Percentiles rank a stretch among this genome's conserved stretches.
Conservation (phyloP, 2,329 filamentous ascomycete genomes). For the Orbilia ellipsospora region DNA sequence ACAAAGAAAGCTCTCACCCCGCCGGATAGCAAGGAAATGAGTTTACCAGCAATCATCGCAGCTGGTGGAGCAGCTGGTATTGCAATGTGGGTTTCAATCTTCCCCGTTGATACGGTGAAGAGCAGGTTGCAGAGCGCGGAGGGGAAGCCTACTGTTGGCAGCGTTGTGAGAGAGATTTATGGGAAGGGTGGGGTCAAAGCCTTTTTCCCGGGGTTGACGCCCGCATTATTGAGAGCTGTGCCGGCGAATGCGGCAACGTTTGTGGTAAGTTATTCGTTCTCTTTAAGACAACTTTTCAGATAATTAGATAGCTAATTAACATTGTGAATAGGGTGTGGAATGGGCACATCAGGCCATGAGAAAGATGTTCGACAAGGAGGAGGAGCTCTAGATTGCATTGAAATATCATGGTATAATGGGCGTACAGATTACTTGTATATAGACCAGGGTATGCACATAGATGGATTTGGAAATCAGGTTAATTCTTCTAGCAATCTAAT, state of each 20-base stretch:
- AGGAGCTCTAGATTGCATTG: not conserved
- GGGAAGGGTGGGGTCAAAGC: constrained; percentile 83
- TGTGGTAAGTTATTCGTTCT: constrained; percentile 60
- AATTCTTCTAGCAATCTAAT: constrained; percentile 15
- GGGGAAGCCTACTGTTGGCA: constrained; percentile 81
- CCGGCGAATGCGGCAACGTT: constrained; percentile 98
- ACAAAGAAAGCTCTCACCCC: constrained; percentile 90
- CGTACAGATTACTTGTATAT: constrained; percentile 38
- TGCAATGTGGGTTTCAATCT: constrained; percentile 99
- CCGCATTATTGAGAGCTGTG: constrained; percentile 89
- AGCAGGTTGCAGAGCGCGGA: constrained; percentile 90
- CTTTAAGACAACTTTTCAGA: not conserved
- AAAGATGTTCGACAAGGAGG: constrained; percentile 69
- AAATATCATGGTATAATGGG: constrained; percentile 4
- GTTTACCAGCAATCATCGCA: constrained; percentile 81
- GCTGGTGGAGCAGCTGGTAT: constrained; percentile 92
- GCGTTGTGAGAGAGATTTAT: constrained; percentile 85
- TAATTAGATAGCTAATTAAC: constrained; percentile 3
- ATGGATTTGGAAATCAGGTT: constrained; percentile 29
- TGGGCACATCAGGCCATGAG: constrained; percentile 84
- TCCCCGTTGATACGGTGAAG: constrained; percentile 97
- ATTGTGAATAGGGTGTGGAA: constrained; percentile 74
- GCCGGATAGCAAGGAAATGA: constrained; percentile 81
- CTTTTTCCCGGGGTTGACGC: constrained; percentile 97
- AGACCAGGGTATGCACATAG: constrained; percentile 36